These are phyloP conservation scores for Zasmidium citrigriseum DNA, from an alignment of 2,329 filamentous ascomycete species.

Conservation along the genomic window DNA sequence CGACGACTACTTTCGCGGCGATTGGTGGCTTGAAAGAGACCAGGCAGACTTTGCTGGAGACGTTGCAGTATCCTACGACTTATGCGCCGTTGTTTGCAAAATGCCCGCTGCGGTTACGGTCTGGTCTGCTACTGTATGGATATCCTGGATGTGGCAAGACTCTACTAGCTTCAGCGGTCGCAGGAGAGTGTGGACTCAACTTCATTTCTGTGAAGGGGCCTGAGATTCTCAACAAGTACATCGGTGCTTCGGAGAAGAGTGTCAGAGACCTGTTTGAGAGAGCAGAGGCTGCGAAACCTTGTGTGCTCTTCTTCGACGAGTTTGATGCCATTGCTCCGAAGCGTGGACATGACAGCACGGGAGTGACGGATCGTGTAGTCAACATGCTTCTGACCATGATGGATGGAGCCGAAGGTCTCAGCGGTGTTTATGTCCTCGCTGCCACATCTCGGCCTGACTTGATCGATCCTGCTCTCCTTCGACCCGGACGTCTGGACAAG, in stretches of 20 bases:
- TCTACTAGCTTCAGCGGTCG: conserved; percentile 91
- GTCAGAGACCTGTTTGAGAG: conserved; percentile 94
- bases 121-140: conserved; percentile 88
- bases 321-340: conserved; percentile 98
- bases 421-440: conserved; percentile 92
- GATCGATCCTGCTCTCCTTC: conserved; percentile 88
- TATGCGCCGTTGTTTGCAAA: conserved; percentile 97
- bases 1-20: conserved; percentile 85
- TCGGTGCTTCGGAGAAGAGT: conserved; percentile 94
- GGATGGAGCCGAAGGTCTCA: conserved; percentile 95
- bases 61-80: conserved; percentile 93
- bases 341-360: conserved; percentile 92
- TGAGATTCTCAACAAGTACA: conserved; percentile 98
- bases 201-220: conserved; percentile 98
- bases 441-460: conserved; percentile 91
- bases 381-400: conserved; percentile 98
- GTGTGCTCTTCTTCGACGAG: conserved; percentile 97
- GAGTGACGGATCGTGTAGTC: conserved; percentile 97
- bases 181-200: conserved; percentile 94
- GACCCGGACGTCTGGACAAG: conserved; percentile 92
- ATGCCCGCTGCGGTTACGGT: conserved; percentile 90
- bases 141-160: conserved; percentile 97
- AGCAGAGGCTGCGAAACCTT: conserved; percentile 85
- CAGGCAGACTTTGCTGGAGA: conserved; percentile 88
- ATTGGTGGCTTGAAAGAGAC: conserved; percentile 89